phyloP scores from a whole-genome alignment of 2,329 filamentous ascomycete species.

The Sarocladium oryzae region DNA sequence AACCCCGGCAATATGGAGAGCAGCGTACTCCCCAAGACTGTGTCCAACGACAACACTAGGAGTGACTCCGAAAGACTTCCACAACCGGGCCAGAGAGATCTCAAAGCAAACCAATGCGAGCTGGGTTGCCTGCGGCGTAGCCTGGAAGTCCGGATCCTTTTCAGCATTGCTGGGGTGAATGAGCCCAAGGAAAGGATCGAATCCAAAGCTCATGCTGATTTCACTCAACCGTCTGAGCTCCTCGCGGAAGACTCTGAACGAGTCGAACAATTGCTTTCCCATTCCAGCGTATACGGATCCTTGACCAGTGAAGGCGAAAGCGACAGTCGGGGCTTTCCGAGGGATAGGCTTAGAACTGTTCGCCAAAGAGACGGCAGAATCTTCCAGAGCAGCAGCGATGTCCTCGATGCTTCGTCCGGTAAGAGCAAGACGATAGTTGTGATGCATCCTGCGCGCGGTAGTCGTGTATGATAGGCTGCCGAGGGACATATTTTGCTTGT shows the following conservation, averaged over 20 bases:
- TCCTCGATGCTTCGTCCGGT: background rate
- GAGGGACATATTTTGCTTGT: slow-evolving; percentile 30
- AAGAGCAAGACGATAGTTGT: slow-evolving; percentile 14
- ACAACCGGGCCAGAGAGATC: slow-evolving; percentile 35
- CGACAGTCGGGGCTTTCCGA: slow-evolving; percentile 13
- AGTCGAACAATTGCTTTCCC: slow-evolving; percentile 25
- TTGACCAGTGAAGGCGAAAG: slow-evolving; percentile 40
- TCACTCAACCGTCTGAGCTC: slow-evolving; percentile 27
- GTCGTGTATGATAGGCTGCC: slow-evolving; percentile 46
- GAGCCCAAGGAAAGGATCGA: slow-evolving; percentile 21
- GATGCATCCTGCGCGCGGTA: slow-evolving; percentile 39
- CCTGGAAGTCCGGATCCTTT: slow-evolving; percentile 13
- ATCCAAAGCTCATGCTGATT: slow-evolving; percentile 24
- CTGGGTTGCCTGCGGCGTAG: slow-evolving; percentile 23
- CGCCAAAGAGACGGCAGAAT: slow-evolving; percentile 14
- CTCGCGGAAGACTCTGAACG: slow-evolving; percentile 24
- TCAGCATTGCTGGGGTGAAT: slow-evolving; percentile 39
- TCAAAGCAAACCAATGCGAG: slow-evolving; percentile 32
- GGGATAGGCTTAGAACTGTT: slow-evolving; percentile 6
- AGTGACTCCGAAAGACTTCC: slow-evolving; percentile 30
- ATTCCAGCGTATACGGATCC: slow-evolving; percentile 27
- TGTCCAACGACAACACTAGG: slow-evolving; percentile 41
- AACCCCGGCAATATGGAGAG: slow-evolving; percentile 55
- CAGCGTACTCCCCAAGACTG: slow-evolving; percentile 58
- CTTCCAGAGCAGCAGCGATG: no score